Percentiles rank a stretch among this genome's conserved stretches.
Evolutionary conservation across 106 monocot genomes (phyloP).

Genomic region (Narthecium ossifragum): DNA sequence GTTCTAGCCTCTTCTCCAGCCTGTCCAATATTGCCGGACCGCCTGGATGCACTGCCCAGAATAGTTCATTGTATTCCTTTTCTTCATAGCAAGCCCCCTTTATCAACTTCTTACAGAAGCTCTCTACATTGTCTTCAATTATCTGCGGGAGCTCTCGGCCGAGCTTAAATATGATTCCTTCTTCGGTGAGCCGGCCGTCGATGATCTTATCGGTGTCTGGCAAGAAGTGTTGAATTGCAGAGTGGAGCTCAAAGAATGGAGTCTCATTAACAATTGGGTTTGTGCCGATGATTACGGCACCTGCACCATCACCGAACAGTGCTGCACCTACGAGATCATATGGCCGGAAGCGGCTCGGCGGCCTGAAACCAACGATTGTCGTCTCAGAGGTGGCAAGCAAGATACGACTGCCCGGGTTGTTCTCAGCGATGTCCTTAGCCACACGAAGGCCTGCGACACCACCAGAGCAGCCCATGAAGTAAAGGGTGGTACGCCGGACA

Average conservation of each 20-base stretch:
- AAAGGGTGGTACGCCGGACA: constrained; percentile 49
- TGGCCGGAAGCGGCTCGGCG: constrained; percentile 50
- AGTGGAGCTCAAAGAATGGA: constrained; percentile 51
- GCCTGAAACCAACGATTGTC: constrained; percentile 64
- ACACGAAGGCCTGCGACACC: constrained; percentile 75
- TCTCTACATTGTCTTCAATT: constrained; percentile 52
- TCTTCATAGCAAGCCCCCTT: constrained; percentile 4
- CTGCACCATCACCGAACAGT: constrained; percentile 79
- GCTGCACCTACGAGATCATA: constrained; percentile 88
- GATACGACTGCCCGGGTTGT: constrained; percentile 80
- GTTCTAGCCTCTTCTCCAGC: constrained; percentile 47
- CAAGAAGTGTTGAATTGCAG: constrained; percentile 52
- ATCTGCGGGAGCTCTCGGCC: constrained; percentile 66
- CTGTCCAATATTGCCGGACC: constrained; percentile 80
- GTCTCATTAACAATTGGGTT: constrained; percentile 37
- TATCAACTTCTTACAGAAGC: constrained; percentile 48
- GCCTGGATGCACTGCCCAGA: constrained; percentile 90
- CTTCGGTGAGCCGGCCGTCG: constrained; percentile 59
- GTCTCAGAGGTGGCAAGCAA: constrained; percentile 74
- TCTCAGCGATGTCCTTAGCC: constrained; percentile 87
- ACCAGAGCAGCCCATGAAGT: constrained; percentile 78
- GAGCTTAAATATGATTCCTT: constrained; percentile 67
- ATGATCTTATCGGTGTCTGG: constrained; percentile 49
- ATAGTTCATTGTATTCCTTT: constrained; percentile 53
- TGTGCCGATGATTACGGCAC: constrained; percentile 56